Base-by-base conservation (phyloP, 352 stramenopile species). In the Phytophthora constricta region DNA sequence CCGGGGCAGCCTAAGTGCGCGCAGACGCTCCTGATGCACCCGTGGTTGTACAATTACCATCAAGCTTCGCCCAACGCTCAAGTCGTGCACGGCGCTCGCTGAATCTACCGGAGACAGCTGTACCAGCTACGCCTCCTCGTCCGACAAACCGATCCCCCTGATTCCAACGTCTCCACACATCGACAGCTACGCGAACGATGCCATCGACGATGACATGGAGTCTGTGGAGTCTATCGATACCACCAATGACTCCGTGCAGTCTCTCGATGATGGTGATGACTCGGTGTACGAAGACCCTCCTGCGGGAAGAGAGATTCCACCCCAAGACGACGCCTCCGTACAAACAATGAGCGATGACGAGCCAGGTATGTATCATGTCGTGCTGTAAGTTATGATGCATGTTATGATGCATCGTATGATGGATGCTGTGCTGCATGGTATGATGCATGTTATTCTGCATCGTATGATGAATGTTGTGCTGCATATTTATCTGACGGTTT, bases 341-440 rank as follows among this genome's bases (percentile, higher is more conserved):
- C 7, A 7, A 37, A 37, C 31, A 1, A 37, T 13, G 7, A 11
- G 31, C 7, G 54, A 37, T 49, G 37, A 13, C 42, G 31, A 37
- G 7, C 13, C 7, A 58, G 14, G 1, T 52, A 56, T 61, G 28
- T 7, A 54, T 34, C 14, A 46, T 54, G 1, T 28, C 60, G 27
- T 62, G 17, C n/a, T n/a, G 7, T 37, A 37, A 58, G 14, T 1
- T 52, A 56, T 61, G 28, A 5, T 58, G 46, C 14, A 46, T 54
- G 1, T 28, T 62, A 37, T 62, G 17, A 28, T 65, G 57, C 42
- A 60, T 72, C 1, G 0, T 25, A 56, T 58, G 20, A 14, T 50
- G 53, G 26, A 64, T 70, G 11, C 46, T 33, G 22, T 42, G 42
- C 9, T 61, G 41, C 16, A 63, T 70, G 11, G 4, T 60, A 37